phyloP scores from a whole-genome alignment of 345 rosid genomes.

The Erodium maritimum region DNA sequence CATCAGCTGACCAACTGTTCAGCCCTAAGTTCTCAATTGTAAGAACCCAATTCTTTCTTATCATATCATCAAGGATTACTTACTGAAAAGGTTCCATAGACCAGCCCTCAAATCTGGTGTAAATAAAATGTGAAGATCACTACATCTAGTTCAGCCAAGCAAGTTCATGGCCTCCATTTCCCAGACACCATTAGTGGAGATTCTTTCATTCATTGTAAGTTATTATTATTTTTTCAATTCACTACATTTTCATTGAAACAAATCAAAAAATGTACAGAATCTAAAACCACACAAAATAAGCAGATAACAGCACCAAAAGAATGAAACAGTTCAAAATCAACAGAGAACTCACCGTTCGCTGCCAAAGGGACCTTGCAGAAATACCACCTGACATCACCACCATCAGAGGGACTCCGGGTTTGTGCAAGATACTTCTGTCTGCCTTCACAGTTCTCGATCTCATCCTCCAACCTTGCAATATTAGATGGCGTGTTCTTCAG shows the following conservation, averaged over 20 bases:
- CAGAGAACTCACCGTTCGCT: conserved; percentile 43
- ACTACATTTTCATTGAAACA: not conserved
- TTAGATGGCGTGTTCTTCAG: conserved; percentile 87
- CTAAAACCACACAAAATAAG: conserved; percentile 1
- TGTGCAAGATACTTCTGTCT: conserved; percentile 79
- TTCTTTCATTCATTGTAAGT: not conserved
- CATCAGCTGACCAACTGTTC: no score
- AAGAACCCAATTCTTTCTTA: no score
- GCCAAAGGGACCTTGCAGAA: conserved; percentile 73
- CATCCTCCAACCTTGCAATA: conserved; percentile 84
- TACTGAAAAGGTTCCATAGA: not conserved
- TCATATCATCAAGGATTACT: no score
- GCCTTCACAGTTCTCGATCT: conserved; percentile 64
- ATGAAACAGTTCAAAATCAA: not conserved
- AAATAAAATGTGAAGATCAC: not conserved
- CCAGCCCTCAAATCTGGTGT: not conserved
- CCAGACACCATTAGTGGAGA: not conserved
- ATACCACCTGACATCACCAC: conserved; percentile 89
- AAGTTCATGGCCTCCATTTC: not conserved
- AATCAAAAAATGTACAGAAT: not conserved
- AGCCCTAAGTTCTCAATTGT: no score
- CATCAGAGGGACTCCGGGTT: conserved; percentile 80
- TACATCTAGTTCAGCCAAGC: not conserved
- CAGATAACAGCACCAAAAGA: not conserved
- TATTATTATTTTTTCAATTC: no score